Percentiles rank a stretch among this genome's conserved stretches.
Conservation (phyloP, 108 stramenopile genomes). For the Pseudonitzschia multiseries region DNA sequence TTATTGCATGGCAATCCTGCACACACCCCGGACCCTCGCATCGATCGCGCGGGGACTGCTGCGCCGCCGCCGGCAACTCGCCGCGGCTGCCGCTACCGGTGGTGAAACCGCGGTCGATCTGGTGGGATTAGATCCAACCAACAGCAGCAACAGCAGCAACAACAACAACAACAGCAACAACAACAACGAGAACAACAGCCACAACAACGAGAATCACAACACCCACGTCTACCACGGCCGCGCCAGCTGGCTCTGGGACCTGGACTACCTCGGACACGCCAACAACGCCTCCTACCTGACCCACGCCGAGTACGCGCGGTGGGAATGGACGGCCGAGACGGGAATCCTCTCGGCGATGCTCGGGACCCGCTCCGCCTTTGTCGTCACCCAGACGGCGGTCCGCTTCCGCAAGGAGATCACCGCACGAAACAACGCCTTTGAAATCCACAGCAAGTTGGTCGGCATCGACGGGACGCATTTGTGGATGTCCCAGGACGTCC, state of each 20-base stretch:
- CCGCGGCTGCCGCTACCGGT: background rate
- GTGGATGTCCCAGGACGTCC: slow-evolving; percentile 71
- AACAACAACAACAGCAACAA: background rate
- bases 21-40: slow-evolving; percentile 40
- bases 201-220: background rate
- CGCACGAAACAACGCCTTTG: slow-evolving; percentile 53
- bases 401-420: slow-evolving; percentile 67
- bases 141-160: too few species aligned
- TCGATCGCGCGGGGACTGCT: slow-evolving; percentile 29
- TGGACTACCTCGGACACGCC: slow-evolving; percentile 65
- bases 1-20: slow-evolving; percentile 48
- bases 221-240: slow-evolving; percentile 34
- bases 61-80: slow-evolving; percentile 1
- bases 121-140: background rate
- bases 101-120: background rate
- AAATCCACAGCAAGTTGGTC: slow-evolving; percentile 50
- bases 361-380: slow-evolving; percentile 38
- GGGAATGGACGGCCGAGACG: slow-evolving; percentile 62
- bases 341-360: slow-evolving; percentile 42
- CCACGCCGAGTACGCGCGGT: slow-evolving; percentile 73
- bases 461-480: slow-evolving; percentile 57
- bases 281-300: slow-evolving; percentile 73
- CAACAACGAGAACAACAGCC: background rate
- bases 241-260: slow-evolving; percentile 61
- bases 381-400: slow-evolving; percentile 46